A percentile compares a stretch with the other conserved stretches of the same genome.
These are phyloP conservation scores for Colletotrichum destructivum DNA, from an alignment of 2,329 filamentous ascomycete genomes.

Conservation along the genomic window DNA sequence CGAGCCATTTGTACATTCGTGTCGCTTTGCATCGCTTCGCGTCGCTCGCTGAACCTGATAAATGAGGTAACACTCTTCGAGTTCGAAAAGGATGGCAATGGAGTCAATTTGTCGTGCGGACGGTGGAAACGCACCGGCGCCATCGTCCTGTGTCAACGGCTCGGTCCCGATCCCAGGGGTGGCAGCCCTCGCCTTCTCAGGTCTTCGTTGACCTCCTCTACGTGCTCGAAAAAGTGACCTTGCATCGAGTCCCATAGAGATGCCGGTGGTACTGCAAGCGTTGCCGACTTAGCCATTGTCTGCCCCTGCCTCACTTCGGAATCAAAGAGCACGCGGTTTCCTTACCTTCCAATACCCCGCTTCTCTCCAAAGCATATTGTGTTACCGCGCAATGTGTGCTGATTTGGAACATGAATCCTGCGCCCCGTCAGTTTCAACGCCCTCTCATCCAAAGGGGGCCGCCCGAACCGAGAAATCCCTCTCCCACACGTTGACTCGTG, in stretches of 20 bases:
- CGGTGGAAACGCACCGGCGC: neutral
- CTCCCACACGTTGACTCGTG: constrained; percentile 43
- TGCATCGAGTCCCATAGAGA: constrained; percentile 45
- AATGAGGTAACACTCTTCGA: neutral
- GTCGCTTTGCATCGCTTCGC: constrained; percentile 18
- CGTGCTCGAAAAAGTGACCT: constrained; percentile 44
- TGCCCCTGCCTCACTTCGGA: neutral
- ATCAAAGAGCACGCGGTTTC: neutral
- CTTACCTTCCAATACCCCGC: constrained; percentile 43
- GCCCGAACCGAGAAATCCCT: constrained; percentile 45
- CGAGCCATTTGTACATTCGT: neutral
- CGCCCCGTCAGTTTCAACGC: constrained; percentile 51
- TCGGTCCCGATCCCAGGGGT: constrained; percentile 2
- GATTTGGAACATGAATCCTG: constrained; percentile 49
- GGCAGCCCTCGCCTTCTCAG: constrained; percentile 25
- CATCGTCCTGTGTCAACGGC: constrained; percentile 1
- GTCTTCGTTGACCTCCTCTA: constrained; percentile 43
- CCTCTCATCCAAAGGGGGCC: neutral
- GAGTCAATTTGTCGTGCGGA: neutral
- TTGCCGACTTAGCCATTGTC: constrained; percentile 1
- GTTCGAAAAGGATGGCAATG: neutral
- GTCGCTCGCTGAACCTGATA: constrained; percentile 1
- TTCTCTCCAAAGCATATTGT: constrained; percentile 42
- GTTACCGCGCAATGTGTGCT: constrained; percentile 47
- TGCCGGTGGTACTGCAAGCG: constrained; percentile 40